Evolutionary conservation across 192 early-diverging fungal species (phyloP).

Genomic region (Backusella morwellensis): DNA sequence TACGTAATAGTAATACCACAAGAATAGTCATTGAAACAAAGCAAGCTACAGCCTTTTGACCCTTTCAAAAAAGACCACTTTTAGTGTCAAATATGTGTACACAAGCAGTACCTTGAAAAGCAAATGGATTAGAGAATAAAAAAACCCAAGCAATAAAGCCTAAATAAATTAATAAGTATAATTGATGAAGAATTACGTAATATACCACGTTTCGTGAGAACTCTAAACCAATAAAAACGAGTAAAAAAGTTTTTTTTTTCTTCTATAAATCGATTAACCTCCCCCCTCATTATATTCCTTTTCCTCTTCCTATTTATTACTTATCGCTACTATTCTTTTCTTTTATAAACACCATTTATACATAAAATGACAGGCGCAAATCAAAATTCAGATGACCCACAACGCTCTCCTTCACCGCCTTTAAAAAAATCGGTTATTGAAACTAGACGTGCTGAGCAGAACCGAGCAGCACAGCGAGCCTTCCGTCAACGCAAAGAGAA

Average conservation of each 20-base stretch:
- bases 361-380: not conserved
- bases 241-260: not conserved
- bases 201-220: slow-evolving; percentile 14
- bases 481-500: slow-evolving; percentile 88
- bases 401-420: not conserved
- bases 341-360: not conserved
- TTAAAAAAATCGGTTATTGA: slow-evolving; percentile 8
- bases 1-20: not conserved
- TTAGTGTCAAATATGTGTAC: not conserved
- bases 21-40: not conserved
- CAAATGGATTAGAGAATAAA: not conserved
- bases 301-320: not conserved
- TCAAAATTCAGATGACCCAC: not conserved
- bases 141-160: not conserved
- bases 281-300: not conserved
- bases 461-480: slow-evolving; percentile 47
- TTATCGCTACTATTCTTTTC: not conserved
- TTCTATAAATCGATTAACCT: slow-evolving; percentile 2
- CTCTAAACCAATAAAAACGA: not conserved
- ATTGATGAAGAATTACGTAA: slow-evolving; percentile 5
- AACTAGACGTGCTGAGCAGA: slow-evolving; percentile 35
- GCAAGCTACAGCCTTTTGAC: not conserved
- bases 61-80: not conserved
- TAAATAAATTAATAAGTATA: not conserved
- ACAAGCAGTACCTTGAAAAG: not conserved